Evolutionary conservation across 2,329 filamentous ascomycete species (phyloP).

Genomic region (Epicoccum sorghinum): DNA sequence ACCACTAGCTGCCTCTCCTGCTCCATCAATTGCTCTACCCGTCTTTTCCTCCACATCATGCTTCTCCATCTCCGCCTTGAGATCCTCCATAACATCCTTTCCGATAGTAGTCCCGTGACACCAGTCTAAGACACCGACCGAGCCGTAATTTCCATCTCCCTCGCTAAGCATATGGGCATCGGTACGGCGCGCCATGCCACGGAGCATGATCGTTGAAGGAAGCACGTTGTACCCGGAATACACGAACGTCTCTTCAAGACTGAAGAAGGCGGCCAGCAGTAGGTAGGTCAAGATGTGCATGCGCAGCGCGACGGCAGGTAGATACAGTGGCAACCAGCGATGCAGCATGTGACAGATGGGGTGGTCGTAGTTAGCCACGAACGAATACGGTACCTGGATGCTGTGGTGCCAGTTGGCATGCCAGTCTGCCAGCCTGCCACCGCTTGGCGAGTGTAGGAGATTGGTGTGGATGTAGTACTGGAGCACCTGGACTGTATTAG

Average conservation of each 20-base stretch:
- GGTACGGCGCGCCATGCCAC: constrained; percentile 62
- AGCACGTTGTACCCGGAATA: constrained; percentile 71
- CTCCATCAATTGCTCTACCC: constrained; percentile 45
- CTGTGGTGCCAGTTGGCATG: constrained; percentile 66
- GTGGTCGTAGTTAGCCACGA: constrained; percentile 71
- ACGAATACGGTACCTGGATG: constrained; percentile 63
- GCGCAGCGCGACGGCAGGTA: constrained; percentile 68
- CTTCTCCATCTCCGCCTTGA: constrained; percentile 62
- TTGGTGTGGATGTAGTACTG: constrained; percentile 78
- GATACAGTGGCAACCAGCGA: constrained; percentile 68
- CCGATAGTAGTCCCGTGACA: constrained; percentile 50
- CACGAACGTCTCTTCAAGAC: constrained; percentile 69
- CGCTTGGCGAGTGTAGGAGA: constrained; percentile 63
- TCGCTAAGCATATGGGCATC: constrained; percentile 65
- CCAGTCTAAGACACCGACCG: constrained; percentile 62
- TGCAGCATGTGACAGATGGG: constrained; percentile 68
- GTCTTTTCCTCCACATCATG: constrained; percentile 56
- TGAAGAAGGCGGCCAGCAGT: constrained; percentile 66
- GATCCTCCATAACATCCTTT: constrained; percentile 63
- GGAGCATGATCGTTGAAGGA: constrained; percentile 63
- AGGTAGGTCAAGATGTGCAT: constrained; percentile 77
- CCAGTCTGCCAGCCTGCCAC: constrained; percentile 39
- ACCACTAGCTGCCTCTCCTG: constrained; percentile 38
- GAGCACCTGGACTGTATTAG: constrained; percentile 54
- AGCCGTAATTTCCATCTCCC: constrained; percentile 66